phyloP scores from a whole-genome alignment of 2,329 filamentous ascomycete species.

The Calonectria honghensis region DNA sequence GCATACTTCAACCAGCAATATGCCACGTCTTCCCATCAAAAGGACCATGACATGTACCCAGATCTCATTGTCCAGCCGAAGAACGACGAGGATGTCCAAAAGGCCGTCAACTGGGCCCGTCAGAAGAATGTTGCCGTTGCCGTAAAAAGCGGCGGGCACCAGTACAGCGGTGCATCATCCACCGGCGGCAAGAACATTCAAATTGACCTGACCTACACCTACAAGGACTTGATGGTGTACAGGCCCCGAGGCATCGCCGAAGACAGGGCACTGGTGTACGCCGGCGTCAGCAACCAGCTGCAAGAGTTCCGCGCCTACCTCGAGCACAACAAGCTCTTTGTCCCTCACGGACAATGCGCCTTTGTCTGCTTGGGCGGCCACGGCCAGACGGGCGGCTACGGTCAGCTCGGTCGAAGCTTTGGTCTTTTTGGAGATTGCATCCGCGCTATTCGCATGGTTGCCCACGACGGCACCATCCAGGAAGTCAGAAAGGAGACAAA shows the following conservation, averaged over 20 bases:
- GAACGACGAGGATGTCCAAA: conserved; percentile 64
- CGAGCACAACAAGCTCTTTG: conserved; percentile 63
- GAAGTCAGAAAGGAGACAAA: conserved; percentile 69
- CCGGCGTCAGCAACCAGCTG: conserved; percentile 64
- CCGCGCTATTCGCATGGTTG: conserved; percentile 68
- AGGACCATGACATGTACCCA: conserved; percentile 66
- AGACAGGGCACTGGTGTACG: conserved; percentile 60
- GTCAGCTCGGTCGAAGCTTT: conserved; percentile 67
- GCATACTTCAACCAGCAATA: conserved; percentile 61
- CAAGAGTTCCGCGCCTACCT: conserved; percentile 66
- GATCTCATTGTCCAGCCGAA: conserved; percentile 66
- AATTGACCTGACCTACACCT: conserved; percentile 64
- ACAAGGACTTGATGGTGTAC: conserved; percentile 56
- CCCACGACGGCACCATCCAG: conserved; percentile 65
- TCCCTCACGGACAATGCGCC: conserved; percentile 68
- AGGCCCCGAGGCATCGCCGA: conserved; percentile 50
- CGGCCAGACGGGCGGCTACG: conserved; percentile 69
- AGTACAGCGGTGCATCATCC: conserved; percentile 70
- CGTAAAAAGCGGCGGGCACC: conserved; percentile 68
- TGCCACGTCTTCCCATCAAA: conserved; percentile 64
- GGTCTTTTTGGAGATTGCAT: conserved; percentile 74
- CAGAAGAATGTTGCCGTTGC: conserved; percentile 64
- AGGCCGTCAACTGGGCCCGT: conserved; percentile 63
- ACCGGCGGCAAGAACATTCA: conserved; percentile 67
- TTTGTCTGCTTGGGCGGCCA: conserved; percentile 68